Conservation (phyloP, 2,329 filamentous ascomycete species). For the Talaromyces sp. region DNA sequence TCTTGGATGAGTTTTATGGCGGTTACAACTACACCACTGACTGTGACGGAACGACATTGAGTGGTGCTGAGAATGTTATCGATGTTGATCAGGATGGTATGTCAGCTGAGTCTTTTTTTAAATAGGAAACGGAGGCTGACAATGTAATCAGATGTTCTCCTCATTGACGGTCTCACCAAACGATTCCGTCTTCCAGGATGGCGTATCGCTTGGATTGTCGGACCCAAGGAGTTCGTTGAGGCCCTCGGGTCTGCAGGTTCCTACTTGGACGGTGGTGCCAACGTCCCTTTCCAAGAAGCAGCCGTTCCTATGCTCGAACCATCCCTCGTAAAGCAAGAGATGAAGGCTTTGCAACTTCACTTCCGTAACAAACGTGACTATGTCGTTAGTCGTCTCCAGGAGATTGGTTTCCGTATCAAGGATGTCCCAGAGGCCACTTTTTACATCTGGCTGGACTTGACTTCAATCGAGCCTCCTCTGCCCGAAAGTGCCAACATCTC, state of each 20-base stretch:
- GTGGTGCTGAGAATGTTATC: slow-evolving; percentile 81
- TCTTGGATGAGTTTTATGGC: slow-evolving; percentile 95
- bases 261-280: slow-evolving; percentile 91
- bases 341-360: slow-evolving; percentile 83
- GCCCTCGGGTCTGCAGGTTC: slow-evolving; percentile 89
- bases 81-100: slow-evolving; percentile 75
- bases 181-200: slow-evolving; percentile 93
- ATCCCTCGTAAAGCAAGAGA: slow-evolving; percentile 72
- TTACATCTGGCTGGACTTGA: slow-evolving; percentile 75
- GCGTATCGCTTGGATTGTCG: slow-evolving; percentile 94
- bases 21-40: slow-evolving; percentile 93
- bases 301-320: slow-evolving; percentile 93
- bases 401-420: slow-evolving; percentile 84
- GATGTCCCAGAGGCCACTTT: slow-evolving; percentile 88
- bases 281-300: slow-evolving; percentile 92
- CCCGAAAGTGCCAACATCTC: slow-evolving; percentile 65
- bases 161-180: slow-evolving; percentile 95
- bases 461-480: slow-evolving; percentile 50
- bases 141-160: slow-evolving; percentile 64
- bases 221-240: slow-evolving; percentile 93
- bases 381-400: slow-evolving; percentile 71
- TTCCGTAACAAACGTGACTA: slow-evolving; percentile 94
- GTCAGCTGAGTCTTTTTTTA: slow-evolving; percentile 10
- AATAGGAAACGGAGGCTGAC: slow-evolving; percentile 2
- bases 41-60: slow-evolving; percentile 87